Base-by-base conservation (phyloP, 2,329 filamentous ascomycete species). In the Monilinia fructigena region DNA sequence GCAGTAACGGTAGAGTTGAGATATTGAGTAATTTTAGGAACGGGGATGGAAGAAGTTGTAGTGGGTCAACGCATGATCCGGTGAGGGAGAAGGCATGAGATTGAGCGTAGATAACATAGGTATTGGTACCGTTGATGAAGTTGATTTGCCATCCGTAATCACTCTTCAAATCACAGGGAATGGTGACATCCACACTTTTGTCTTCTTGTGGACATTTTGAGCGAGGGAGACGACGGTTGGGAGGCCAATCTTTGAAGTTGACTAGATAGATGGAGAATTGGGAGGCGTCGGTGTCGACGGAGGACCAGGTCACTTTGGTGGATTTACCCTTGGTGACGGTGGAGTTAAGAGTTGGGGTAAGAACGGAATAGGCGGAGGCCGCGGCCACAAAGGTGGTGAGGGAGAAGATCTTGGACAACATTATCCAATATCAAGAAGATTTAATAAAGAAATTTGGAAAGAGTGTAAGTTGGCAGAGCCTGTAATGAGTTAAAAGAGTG, bases 111-210 rank as follows among this genome's bases (percentile, higher is more conserved):
- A 65, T 65, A 7, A 65, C 63, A 11, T 65, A 65, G 14, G 63
- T 65, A 8, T 65, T 65, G 14, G 63, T 65, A n/a, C 63, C 63
- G 16, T 65, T 65, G 63, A 65, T 65, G 63, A 65, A 65, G 35
- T 65, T 65, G 11, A 65, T 12, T 60, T 65, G 63, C 63, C 63
- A 65, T 38, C 63, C 63, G 23, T 65, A 65, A 35, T 60, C 55
- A 52, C 45, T 60, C 1, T 7, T 48, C 12, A 60, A 20, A 11
- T 45, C 20, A 20, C 63, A 65, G 26, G 63, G 63, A 16, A 65
- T 65, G 0, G 23, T 47, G 26, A 65, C 55, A 16, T 65, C 63
- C 18, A 65, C 20, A 7, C 55, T 48, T 6, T 28, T n/a, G 1
- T 52, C 55, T 5, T 31, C 38, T 45, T 60, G 35, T 18, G 63